Evolutionary conservation across 2,329 filamentous ascomycete species (phyloP).

Genomic region (Penicillium occitanis): DNA sequence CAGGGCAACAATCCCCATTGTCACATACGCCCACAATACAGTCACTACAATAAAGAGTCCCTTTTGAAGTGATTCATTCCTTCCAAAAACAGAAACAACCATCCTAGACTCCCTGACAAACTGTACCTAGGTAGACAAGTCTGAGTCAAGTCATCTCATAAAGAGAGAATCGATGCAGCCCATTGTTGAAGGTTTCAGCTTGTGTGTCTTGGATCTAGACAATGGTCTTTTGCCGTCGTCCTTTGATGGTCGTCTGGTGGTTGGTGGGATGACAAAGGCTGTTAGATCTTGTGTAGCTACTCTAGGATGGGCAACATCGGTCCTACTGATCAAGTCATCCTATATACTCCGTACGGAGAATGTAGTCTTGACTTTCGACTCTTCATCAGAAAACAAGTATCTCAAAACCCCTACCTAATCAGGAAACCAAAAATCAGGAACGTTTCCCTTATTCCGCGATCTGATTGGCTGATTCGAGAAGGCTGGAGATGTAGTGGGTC

Average conservation of each 20-base stretch:
- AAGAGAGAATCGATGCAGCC: not conserved
- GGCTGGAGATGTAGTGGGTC: slow-evolving; percentile 18
- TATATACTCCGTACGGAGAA: not conserved
- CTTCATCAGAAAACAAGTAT: not conserved
- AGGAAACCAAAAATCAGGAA: not conserved
- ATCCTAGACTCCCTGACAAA: not conserved
- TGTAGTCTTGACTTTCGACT: not conserved
- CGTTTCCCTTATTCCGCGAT: not conserved
- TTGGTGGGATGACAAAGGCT: not conserved
- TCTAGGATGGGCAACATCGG: not conserved
- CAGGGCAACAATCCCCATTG: not conserved
- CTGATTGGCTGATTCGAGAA: slow-evolving; percentile 6
- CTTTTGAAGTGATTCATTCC: not conserved
- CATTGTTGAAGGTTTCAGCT: not conserved
- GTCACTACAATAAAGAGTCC: not conserved
- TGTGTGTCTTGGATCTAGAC: not conserved
- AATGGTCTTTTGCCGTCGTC: not conserved
- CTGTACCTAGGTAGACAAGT: not conserved
- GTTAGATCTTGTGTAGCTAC: too few relatives aligned
- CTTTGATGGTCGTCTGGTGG: not conserved
- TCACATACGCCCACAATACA: not conserved
- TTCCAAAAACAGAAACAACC: not conserved
- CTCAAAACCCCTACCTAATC: not conserved
- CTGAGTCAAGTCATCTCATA: slow-evolving; percentile 2
- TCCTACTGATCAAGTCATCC: not conserved